Percentiles rank a stretch among this genome's conserved stretches.
Evolutionary conservation across 257 asterid species (phyloP).

Genomic region (Galeopsis tetrahit): DNA sequence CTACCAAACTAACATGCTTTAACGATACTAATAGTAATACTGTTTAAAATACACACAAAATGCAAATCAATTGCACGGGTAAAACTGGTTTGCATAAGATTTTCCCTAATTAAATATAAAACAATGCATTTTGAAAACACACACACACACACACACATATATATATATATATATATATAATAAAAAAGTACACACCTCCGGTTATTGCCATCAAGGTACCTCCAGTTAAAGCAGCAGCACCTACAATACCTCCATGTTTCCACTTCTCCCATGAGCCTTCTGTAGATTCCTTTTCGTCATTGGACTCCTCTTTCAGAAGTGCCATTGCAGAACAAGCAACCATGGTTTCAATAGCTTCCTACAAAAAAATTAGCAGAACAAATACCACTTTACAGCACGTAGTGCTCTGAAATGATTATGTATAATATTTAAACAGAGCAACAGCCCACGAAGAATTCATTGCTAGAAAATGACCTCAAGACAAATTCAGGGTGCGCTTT

Average conservation of each 20-base stretch:
- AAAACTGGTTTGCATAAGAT: no score
- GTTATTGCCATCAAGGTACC: slow-evolving; percentile 97
- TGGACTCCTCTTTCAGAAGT: slow-evolving; percentile 66
- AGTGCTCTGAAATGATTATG: background rate
- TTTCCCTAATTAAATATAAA: slow-evolving; percentile 1
- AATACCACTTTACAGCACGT: slow-evolving; percentile 23
- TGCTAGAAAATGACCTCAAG: slow-evolving; percentile 6
- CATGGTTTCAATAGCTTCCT: slow-evolving; percentile 93
- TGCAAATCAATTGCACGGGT: no score
- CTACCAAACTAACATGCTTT: no score
- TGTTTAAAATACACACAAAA: no score
- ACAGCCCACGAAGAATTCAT: slow-evolving; percentile 1
- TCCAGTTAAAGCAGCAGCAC: slow-evolving; percentile 98
- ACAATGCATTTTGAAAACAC: background rate
- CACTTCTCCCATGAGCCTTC: slow-evolving; percentile 77
- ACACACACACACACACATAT: no score
- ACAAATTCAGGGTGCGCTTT: background rate
- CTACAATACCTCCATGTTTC: slow-evolving; percentile 95
- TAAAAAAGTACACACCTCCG: slow-evolving; percentile 60
- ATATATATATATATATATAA: no score
- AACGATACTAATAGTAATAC: no score
- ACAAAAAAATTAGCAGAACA: slow-evolving; percentile 25
- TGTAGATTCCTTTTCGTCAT: slow-evolving; percentile 53
- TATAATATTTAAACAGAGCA: background rate
- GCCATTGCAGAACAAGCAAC: slow-evolving; percentile 97